A percentile compares a stretch with the other conserved stretches of the same genome.
Evolutionary conservation across 352 stramenopile genomes (phyloP).

Genomic region (Globisporangium lucens): DNA sequence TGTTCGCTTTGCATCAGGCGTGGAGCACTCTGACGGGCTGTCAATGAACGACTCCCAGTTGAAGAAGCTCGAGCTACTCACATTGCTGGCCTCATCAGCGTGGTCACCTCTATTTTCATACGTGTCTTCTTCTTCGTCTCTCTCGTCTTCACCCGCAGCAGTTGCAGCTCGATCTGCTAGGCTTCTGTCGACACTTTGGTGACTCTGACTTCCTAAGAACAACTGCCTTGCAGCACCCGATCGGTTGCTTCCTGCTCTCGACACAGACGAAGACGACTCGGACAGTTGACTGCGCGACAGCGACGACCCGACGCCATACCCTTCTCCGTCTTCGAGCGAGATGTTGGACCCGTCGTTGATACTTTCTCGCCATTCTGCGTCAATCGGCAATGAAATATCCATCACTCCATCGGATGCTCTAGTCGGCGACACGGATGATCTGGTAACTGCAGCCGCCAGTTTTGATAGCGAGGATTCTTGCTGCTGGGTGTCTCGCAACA

Average conservation of each 20-base stretch:
- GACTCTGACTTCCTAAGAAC: constrained; percentile 5
- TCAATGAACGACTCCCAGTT: constrained; percentile 73
- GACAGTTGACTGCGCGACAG: constrained; percentile 63
- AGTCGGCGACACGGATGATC: not conserved
- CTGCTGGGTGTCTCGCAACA: not conserved
- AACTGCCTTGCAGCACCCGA: not conserved
- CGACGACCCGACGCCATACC: constrained; percentile 35
- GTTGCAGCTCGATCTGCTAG: not conserved
- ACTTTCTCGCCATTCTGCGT: constrained; percentile 25
- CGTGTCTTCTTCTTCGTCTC: not conserved
- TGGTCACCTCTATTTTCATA: not conserved
- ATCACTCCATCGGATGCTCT: not conserved
- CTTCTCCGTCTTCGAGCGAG: constrained; percentile 23
- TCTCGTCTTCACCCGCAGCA: not conserved
- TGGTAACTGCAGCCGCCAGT: not conserved
- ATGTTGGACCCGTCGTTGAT: constrained; percentile 26
- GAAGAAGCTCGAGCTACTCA: constrained; percentile 26
- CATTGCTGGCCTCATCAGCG: constrained; percentile 14
- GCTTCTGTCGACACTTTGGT: not conserved
- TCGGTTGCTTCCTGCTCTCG: not conserved
- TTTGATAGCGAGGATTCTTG: not conserved
- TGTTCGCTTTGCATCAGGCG: constrained; percentile 21
- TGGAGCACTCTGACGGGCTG: constrained; percentile 39
- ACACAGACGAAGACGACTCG: constrained; percentile 22
- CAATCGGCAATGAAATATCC: constrained; percentile 23